Conservation (phyloP, 129 eudicot genomes). For the Scalesia atractyloides region DNA sequence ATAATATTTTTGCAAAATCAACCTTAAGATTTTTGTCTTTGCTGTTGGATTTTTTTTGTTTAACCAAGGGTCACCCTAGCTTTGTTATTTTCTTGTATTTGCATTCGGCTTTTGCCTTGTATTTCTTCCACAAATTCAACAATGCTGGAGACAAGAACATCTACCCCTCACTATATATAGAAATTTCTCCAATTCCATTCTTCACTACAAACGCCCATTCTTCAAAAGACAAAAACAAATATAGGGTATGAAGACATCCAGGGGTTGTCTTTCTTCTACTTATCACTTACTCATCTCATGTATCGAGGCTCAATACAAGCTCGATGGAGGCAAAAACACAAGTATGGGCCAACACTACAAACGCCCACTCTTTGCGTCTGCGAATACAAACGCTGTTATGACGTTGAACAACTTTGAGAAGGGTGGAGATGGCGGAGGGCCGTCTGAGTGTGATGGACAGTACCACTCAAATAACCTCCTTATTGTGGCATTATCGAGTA, state of each 20-base stretch:
- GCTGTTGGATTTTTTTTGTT: too few species aligned
- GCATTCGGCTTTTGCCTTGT: not conserved
- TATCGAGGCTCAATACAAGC: not conserved
- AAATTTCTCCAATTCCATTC: not conserved
- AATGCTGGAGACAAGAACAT: not conserved
- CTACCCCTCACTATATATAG: not conserved
- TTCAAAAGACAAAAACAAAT: not conserved
- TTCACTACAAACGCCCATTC: too few species aligned
- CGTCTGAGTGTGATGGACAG: constrained; percentile 12
- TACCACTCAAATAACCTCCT: not conserved
- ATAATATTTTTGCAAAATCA: too few species aligned
- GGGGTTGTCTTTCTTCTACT: not conserved
- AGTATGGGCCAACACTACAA: not conserved
- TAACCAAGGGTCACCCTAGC: not conserved
- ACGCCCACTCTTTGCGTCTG: not conserved
- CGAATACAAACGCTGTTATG: constrained; percentile 3
- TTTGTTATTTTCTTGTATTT: constrained; percentile 1
- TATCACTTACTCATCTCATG: not conserved
- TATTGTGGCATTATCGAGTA: constrained; percentile 9
- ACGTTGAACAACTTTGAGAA: constrained; percentile 1
- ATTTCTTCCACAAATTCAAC: not conserved
- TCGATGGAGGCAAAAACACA: not conserved
- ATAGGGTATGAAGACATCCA: constrained; percentile 1
- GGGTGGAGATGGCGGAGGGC: constrained; percentile 8
- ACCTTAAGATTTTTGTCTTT: too few species aligned